Base-by-base conservation (phyloP, 192 early-diverging fungal genomes). In the Linnemannia exigua region DNA sequence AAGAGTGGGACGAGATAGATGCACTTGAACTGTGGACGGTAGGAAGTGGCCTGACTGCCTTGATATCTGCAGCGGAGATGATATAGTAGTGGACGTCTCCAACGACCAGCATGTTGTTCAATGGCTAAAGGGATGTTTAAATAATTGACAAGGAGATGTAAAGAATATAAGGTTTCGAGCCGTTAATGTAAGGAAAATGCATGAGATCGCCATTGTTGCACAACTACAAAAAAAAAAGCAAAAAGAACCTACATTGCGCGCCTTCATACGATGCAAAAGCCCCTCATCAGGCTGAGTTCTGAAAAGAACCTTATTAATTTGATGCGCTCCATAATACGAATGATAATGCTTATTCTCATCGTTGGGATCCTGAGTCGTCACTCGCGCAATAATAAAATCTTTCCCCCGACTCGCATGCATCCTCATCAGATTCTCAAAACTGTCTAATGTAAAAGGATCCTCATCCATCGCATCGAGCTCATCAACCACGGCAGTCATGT, bases 271-370 rank as follows among this genome's bases (percentile, higher is more conserved):
- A 74, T 95, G 94, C 78, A 95, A 78, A 33, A 95, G 87, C 5
- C 94, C 94, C 71, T 94, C 93, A 69, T 95, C 94, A 8, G 94
- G 94, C 79, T 95, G 94, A 0, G 94, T 95, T 25, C 94, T 70
- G 72, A 95, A 95, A 36, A 95, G 79, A 33, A 94, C 93, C 82
- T 95, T 95, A 87, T 95, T 95, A 72, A 95, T 95, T 35, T 94
- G 92, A 71, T 95, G 94, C 16, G 93, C 94, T 0, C 91, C 86
- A 77, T 95, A 95, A 50, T 94, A 93, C 1, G 90, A 91, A 77
- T 95, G 92, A 75, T 95, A 95, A 16, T 89, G 87, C 25, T 89
- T 90, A 50, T 31, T 67, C 31, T 79, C 82, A 50, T 91, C 89
- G n/a, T 88, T 80, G 7, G 94, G 92, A 74, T 95, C 94, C 22